These are phyloP conservation scores for Penicillium daleae DNA, from an alignment of 495 filamentous ascomycete genomes.

Conservation along the genomic window DNA sequence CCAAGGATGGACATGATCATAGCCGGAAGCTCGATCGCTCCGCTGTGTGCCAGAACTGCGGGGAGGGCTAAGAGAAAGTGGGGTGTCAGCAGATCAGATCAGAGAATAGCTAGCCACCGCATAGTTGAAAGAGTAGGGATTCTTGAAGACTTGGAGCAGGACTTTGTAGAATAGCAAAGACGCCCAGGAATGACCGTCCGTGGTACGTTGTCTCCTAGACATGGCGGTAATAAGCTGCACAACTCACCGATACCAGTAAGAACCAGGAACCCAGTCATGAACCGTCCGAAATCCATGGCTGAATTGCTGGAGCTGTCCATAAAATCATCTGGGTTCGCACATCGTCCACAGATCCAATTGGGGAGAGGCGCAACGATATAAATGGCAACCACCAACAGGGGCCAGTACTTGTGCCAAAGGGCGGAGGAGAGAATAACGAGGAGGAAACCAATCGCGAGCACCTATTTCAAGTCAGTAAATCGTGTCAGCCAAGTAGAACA, in stretches of 20 bases:
- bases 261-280: conserved; percentile 95
- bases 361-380: conserved; percentile 93
- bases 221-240: neutral
- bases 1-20: conserved; percentile 96
- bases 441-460: conserved; percentile 98
- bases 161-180: neutral
- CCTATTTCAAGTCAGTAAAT: conserved; percentile 49
- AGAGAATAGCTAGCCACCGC: neutral
- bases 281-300: conserved; percentile 87
- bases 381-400: conserved; percentile 91
- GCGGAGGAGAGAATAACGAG: conserved; percentile 98
- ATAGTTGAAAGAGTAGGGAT: neutral
- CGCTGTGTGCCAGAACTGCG: conserved; percentile 82
- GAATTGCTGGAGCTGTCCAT: conserved; percentile 82
- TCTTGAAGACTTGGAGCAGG: neutral
- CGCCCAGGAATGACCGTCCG: neutral
- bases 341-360: conserved; percentile 90
- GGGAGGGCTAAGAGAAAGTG: conserved; percentile 70
- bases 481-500: neutral
- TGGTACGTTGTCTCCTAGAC: neutral
- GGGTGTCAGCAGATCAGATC: conserved; percentile 27
- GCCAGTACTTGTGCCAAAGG: conserved; percentile 89
- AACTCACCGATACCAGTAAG: conserved; percentile 94
- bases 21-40: conserved; percentile 76
- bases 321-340: conserved; percentile 94